Base-by-base conservation (phyloP, 192 early-diverging fungal species). In the Podila horticola region DNA sequence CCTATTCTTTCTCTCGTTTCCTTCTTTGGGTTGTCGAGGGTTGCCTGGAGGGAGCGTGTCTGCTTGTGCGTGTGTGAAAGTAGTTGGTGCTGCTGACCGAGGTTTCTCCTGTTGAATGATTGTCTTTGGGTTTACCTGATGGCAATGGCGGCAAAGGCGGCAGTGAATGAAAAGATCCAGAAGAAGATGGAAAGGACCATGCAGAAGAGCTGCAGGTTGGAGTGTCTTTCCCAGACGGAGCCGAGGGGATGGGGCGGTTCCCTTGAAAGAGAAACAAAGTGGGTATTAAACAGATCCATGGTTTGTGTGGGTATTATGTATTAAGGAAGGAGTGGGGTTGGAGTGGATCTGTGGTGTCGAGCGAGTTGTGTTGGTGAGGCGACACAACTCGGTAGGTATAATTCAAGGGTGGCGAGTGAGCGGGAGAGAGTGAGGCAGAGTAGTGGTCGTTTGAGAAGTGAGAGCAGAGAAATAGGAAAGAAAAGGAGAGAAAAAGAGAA, bases 141-240 rank as follows among this genome's bases (percentile, higher is more conserved):
- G 60, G 70, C 36, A 41, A 79, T 79, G 70, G 75, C 75, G 31
- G 65, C 58, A 38, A 79, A 67, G 13, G 75, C 75, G 24, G 75
- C 69, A 45, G 61, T 72, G 61, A 71, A 79, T 59, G 59, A 79
- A 36, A 79, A 69, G 55, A 74, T 60, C 84, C 84, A 85, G 38
- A 65, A 61, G 28, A 68, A 68, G 62, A 85, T 74, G 45, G 79
- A 82, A n/a, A 85, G 33, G 58, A 85, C 63, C 79, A 85, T 79
- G 62, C 81, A 71, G 38, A 74, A 71, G 15, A 82, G 65, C 71
- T 85, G 74, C 24, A 67, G 57, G 24, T 71, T 85, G 24, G 79
- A 82, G 20, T 71, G 67, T 60, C 71, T 57, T 48, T 79, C 65
- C 84, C 84, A 82, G 51, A 84, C 71, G 1, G 83, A 84, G 33